A percentile compares a stretch with the other conserved stretches of the same genome.
Evolutionary conservation across 257 asterid genomes (phyloP).

Genomic region (Plantago ovata): DNA sequence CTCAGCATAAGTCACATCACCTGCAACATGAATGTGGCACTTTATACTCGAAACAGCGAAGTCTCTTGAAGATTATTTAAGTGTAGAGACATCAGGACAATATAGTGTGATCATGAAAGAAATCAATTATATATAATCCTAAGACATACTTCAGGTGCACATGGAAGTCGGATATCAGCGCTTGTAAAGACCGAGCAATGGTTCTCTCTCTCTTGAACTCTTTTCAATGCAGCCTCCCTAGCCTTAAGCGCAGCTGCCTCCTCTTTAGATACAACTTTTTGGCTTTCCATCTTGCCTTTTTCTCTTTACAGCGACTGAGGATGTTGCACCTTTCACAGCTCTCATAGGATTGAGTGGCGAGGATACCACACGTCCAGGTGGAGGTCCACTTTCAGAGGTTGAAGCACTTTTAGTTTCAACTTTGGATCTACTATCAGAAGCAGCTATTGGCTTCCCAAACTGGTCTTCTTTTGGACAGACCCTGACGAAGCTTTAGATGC

Average conservation of each 20-base stretch:
- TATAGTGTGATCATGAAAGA: too few relatives aligned
- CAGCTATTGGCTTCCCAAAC: constrained; percentile 37
- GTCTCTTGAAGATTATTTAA: too few relatives aligned
- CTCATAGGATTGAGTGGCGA: constrained; percentile 67
- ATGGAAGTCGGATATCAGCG: constrained; percentile 14
- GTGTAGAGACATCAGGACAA: too few relatives aligned
- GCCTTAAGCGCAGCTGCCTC: constrained; percentile 90
- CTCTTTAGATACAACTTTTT: constrained; percentile 61
- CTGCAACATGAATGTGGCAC: too few relatives aligned
- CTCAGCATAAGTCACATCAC: too few relatives aligned
- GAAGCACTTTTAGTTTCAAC: constrained; percentile 40
- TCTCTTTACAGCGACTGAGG: constrained; percentile 69
- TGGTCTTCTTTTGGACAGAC: constrained; percentile 46
- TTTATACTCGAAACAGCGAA: too few relatives aligned
- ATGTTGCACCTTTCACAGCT: constrained; percentile 59
- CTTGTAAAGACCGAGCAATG: constrained; percentile 55
- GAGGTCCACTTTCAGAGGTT: constrained; percentile 51
- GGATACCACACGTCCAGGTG: constrained; percentile 76
- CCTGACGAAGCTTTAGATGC: constrained; percentile 49
- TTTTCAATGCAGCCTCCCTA: constrained; percentile 88
- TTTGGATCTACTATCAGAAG: too few relatives aligned
- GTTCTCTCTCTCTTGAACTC: constrained; percentile 83
- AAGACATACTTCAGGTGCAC: background rate
- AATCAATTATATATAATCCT: background rate
- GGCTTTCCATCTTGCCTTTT: constrained; percentile 73